Conservation (phyloP, 345 rosid genomes). For the Brassica juncea region DNA sequence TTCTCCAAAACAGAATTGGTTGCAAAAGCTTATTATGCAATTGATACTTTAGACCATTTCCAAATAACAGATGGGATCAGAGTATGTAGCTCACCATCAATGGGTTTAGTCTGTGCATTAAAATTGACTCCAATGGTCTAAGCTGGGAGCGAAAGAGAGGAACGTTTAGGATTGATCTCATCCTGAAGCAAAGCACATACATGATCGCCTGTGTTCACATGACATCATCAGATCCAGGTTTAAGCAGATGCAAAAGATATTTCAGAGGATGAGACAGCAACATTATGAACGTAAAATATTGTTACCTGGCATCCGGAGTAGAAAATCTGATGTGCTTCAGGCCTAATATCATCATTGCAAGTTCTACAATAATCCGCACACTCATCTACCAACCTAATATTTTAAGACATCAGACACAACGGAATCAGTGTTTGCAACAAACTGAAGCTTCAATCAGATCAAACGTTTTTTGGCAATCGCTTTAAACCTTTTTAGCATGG, state of each 20-base stretch:
- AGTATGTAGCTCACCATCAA: conserved; percentile 54
- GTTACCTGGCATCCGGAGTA: conserved; percentile 88
- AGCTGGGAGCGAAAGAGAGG: conserved; percentile 68
- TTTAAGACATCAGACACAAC: background rate
- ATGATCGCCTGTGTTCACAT: conserved; percentile 66
- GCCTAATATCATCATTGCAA: conserved; percentile 55
- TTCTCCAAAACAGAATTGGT: conserved; percentile 10
- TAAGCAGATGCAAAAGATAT: background rate
- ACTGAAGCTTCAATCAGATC: conserved; percentile 11
- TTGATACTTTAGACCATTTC: background rate
- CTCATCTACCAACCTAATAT: conserved; percentile 70
- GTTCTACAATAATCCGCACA: conserved; percentile 58
- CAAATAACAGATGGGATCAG: conserved; percentile 4
- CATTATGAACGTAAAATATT: background rate
- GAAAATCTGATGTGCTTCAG: conserved; percentile 61
- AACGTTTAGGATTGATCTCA: conserved; percentile 67
- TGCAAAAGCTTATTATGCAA: background rate
- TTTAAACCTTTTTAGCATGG: conserved; percentile 58
- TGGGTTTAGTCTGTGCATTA: conserved; percentile 67
- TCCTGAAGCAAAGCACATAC: conserved; percentile 85
- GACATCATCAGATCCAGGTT: background rate
- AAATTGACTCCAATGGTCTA: conserved; percentile 62
- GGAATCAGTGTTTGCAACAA: background rate
- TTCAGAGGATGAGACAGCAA: background rate
- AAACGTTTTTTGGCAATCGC: background rate